phyloP scores from a whole-genome alignment of 192 early-diverging fungal genomes.

The Globomyces pollinis-pini region DNA sequence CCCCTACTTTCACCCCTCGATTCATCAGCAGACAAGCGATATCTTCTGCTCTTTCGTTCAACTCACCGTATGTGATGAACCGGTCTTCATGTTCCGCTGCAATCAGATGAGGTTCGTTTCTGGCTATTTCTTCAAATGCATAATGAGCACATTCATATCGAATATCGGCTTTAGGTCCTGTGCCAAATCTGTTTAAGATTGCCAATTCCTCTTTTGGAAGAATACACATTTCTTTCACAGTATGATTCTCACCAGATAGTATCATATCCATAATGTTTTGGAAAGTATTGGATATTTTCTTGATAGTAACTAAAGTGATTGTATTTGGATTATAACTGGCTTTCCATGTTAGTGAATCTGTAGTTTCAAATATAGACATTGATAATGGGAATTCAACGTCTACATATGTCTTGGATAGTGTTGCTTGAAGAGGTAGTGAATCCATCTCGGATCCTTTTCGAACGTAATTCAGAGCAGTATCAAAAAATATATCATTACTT shows the following conservation, averaged over 20 bases:
- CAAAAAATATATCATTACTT: neutral
- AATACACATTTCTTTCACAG: neutral
- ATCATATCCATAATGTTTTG: neutral
- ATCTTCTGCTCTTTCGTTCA: constrained; percentile 15
- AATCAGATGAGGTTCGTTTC: constrained; percentile 14
- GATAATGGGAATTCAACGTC: neutral
- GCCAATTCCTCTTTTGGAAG: neutral
- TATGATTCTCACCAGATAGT: neutral
- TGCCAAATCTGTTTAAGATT: neutral
- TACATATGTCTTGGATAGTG: neutral
- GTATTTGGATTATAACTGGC: neutral
- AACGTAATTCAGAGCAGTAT: neutral
- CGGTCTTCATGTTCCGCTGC: constrained; percentile 17
- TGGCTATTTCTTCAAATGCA: constrained; percentile 13
- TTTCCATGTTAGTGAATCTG: neutral
- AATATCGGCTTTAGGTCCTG: neutral
- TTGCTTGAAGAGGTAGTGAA: neutral
- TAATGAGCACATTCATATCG: constrained; percentile 10
- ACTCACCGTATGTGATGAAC: constrained; percentile 25
- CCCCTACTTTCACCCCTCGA: constrained; percentile 12
- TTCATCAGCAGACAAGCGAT: constrained; percentile 9
- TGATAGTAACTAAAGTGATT: neutral
- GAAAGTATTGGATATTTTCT: neutral
- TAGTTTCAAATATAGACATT: neutral
- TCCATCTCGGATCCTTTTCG: neutral